Percentiles rank a stretch among this genome's conserved stretches.
Evolutionary conservation across 2,329 filamentous ascomycete genomes (phyloP).

Genomic region (Aspergillus nomiae): DNA sequence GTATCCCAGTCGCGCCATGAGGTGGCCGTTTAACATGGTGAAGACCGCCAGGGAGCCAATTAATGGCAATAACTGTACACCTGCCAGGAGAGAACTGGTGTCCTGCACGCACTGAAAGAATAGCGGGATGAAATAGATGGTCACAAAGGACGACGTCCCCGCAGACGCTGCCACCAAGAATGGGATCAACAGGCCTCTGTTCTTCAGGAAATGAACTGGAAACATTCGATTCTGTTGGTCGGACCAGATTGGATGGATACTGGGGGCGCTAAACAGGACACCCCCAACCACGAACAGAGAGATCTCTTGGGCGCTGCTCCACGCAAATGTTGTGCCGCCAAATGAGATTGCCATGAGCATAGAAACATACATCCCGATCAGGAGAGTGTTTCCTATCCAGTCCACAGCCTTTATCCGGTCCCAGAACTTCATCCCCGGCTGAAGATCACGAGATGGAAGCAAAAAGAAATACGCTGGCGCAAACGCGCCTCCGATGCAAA

Average conservation of each 20-base stretch:
- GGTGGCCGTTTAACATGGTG: conserved; percentile 24
- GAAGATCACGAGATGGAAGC: conserved; percentile 26
- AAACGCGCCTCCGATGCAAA: conserved; percentile 47
- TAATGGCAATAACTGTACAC: conserved; percentile 35
- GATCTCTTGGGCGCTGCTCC: conserved; percentile 40
- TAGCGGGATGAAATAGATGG: conserved; percentile 57
- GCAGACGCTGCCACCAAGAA: conserved; percentile 44
- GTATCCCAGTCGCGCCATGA: conserved; percentile 24
- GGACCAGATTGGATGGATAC: conserved; percentile 43
- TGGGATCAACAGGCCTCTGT: conserved; percentile 43
- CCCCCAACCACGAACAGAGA: conserved; percentile 47
- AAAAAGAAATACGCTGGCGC: conserved; percentile 16
- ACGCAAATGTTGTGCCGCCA: conserved; percentile 53
- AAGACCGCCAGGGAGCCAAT: conserved; percentile 24
- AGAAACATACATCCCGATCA: conserved; percentile 46
- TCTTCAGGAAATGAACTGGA: conserved; percentile 49
- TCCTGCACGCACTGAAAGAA: conserved; percentile 56
- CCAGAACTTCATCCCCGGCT: background rate
- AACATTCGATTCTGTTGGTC: conserved; percentile 49
- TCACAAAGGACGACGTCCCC: conserved; percentile 36
- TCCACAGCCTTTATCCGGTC: background rate
- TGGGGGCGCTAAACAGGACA: conserved; percentile 47
- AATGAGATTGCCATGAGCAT: conserved; percentile 56
- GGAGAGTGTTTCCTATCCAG: conserved; percentile 39
- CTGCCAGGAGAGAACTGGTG: conserved; percentile 35